Evolutionary conservation across 1,284 basidiomycete species (phyloP).

Genomic region (Lentinula novae-zelandiae): DNA sequence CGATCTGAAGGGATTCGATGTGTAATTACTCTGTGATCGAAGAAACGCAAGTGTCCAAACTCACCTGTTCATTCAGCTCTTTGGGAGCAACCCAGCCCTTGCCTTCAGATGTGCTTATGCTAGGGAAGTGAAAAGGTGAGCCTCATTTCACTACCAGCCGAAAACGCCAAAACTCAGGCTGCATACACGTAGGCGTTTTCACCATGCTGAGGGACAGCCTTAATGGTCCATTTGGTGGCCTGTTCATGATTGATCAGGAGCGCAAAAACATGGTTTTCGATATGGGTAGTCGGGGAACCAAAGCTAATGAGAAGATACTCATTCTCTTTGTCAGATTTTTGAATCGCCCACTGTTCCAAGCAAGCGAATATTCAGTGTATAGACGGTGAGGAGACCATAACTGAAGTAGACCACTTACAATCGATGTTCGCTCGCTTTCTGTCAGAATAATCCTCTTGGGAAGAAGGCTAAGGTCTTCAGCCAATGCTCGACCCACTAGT

Average conservation of each 20-base stretch:
- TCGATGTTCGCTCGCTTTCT: neutral
- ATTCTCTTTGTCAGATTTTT: neutral
- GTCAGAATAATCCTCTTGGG: neutral
- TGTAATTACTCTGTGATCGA: neutral
- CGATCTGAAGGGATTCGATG: neutral
- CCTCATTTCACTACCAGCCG: too few relatives aligned
- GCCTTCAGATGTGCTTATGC: neutral
- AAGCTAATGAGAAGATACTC: neutral
- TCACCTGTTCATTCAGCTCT: neutral
- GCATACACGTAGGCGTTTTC: neutral
- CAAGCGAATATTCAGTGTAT: neutral
- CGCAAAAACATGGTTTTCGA: neutral
- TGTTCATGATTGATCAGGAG: neutral
- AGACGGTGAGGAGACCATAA: too few relatives aligned
- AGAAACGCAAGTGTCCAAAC: neutral
- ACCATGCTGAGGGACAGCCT: neutral
- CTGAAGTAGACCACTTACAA: neutral
- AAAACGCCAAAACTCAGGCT: too few relatives aligned
- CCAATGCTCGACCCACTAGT: neutral
- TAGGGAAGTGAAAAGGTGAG: too few relatives aligned
- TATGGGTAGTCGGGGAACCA: neutral
- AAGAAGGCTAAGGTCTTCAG: neutral
- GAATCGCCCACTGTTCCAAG: neutral
- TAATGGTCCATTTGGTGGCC: slow-evolving; percentile 1
- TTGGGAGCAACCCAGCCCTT: slow-evolving; percentile 6